Evolutionary conservation across 1,284 basidiomycete genomes (phyloP).

Genomic region (Quambalaria eucalypti): DNA sequence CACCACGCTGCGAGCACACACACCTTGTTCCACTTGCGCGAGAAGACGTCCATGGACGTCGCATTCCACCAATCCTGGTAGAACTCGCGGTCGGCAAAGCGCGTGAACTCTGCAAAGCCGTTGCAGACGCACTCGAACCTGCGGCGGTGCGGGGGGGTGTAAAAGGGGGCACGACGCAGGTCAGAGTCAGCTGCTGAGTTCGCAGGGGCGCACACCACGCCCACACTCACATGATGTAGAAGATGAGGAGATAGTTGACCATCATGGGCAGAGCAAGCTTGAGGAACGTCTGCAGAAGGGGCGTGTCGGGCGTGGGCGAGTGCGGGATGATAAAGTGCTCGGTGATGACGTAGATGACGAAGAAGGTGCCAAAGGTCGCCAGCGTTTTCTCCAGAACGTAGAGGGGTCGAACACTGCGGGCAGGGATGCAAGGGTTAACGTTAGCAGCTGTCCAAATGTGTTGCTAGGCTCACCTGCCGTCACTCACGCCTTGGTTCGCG

Average conservation of each 20-base stretch:
- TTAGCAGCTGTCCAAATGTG: not conserved
- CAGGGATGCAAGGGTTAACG: not conserved
- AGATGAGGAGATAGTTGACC: conserved; percentile 52
- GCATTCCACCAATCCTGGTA: conserved; percentile 99
- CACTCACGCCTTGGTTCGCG: conserved; percentile 65
- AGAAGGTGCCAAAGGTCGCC: conserved; percentile 91
- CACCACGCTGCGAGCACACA: not conserved
- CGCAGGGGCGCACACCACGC: too few relatives aligned
- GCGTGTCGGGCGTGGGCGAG: conserved; percentile 49
- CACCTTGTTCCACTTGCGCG: conserved; percentile 44
- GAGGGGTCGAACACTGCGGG: conserved; percentile 66
- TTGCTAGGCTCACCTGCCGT: not conserved
- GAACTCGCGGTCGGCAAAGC: conserved; percentile 89
- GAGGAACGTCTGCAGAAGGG: conserved; percentile 53
- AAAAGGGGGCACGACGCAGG: too few relatives aligned
- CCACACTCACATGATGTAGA: conserved; percentile 48
- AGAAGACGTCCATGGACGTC: conserved; percentile 87
- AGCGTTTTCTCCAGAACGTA: conserved; percentile 91
- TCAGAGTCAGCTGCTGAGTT: too few relatives aligned
- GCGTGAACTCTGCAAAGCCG: conserved; percentile 64
- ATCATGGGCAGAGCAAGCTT: conserved; percentile 91
- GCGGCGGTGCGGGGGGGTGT: too few relatives aligned
- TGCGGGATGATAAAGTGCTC: conserved; percentile 70
- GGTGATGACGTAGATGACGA: conserved; percentile 69
- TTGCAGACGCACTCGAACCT: conserved; percentile 79